A percentile compares a stretch with the other conserved stretches of the same genome.
phyloP scores from a whole-genome alignment of 2,329 filamentous ascomycete species.

The Esteya vermicola region DNA sequence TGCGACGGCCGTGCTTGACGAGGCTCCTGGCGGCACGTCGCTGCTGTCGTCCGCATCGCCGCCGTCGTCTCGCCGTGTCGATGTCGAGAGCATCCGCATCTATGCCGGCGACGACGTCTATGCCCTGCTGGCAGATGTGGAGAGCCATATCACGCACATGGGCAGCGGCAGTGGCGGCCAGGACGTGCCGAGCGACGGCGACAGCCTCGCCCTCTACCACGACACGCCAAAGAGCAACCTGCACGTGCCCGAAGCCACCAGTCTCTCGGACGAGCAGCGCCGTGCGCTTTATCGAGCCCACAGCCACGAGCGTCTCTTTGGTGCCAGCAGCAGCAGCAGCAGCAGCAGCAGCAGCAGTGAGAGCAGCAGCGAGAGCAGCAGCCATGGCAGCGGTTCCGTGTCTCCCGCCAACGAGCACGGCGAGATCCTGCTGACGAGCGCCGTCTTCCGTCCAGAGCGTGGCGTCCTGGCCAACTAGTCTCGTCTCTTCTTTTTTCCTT shows the following conservation, averaged over 20 bases:
- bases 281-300: conserved; percentile 30
- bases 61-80: conserved; percentile 17
- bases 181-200: no score
- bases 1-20: background rate
- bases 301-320: conserved; percentile 36
- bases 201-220: no score
- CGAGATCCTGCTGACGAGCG: conserved; percentile 31
- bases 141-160: conserved; percentile 40
- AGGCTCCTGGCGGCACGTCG: background rate
- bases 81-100: conserved; percentile 51
- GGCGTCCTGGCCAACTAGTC: conserved; percentile 6
- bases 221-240: no score
- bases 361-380: conserved; percentile 15
- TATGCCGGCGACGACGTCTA: conserved; percentile 56
- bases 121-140: conserved; percentile 51
- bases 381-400: conserved; percentile 2
- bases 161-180: background rate
- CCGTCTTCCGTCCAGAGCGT: conserved; percentile 30
- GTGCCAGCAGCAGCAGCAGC: conserved; percentile 15
- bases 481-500: background rate
- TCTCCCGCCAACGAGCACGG: conserved; percentile 7
- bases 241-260: conserved; percentile 10
- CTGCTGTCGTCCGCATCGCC: conserved; percentile 6
- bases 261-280: conserved; percentile 20
- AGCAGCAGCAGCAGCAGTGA: background rate